phyloP scores from a whole-genome alignment of 2,329 filamentous ascomycete species.

The Dactylella cylindrospora region DNA sequence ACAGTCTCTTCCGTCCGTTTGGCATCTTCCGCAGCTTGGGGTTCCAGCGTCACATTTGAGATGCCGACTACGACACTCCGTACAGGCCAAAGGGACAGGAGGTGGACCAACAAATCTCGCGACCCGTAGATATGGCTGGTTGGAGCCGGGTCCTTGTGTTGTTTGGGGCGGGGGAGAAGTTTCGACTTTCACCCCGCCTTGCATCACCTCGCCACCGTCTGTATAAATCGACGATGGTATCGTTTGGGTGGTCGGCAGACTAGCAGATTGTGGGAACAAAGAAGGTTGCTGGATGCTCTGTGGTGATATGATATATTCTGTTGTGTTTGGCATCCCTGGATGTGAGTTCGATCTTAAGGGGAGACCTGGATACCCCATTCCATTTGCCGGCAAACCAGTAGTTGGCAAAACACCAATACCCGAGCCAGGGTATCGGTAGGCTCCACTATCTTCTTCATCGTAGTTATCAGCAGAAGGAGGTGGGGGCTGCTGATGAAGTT shows the following conservation, averaged over 20 bases:
- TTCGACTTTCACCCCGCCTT: constrained; percentile 41
- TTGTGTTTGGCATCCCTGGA: constrained; percentile 30
- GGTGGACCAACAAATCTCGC: constrained; percentile 49
- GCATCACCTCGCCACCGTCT: constrained; percentile 41
- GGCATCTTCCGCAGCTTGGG: constrained; percentile 57
- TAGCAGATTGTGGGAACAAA: constrained; percentile 35
- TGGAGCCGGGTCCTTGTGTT: constrained; percentile 6
- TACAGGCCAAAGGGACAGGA: constrained; percentile 55
- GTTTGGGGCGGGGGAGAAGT: constrained; percentile 30
- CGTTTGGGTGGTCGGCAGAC: constrained; percentile 28
- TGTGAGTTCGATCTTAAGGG: constrained; percentile 44
- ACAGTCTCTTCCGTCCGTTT: constrained; percentile 55
- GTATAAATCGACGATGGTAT: constrained; percentile 40
- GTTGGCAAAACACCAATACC: constrained; percentile 40
- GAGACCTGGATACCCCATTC: constrained; percentile 42
- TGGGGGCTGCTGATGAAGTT: constrained; percentile 42
- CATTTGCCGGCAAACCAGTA: constrained; percentile 35
- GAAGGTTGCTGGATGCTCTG: constrained; percentile 35
- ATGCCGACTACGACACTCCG: constrained; percentile 58
- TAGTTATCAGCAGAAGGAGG: constrained; percentile 40
- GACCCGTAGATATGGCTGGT: constrained; percentile 47
- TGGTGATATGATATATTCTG: constrained; percentile 42
- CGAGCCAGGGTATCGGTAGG: constrained; percentile 43
- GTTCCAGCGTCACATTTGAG: constrained; percentile 59
- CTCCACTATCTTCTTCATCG: constrained; percentile 41